These are phyloP conservation scores for Lachancea kluyveri DNA, from an alignment of 805 yeast genomes.

Conservation along the genomic window DNA sequence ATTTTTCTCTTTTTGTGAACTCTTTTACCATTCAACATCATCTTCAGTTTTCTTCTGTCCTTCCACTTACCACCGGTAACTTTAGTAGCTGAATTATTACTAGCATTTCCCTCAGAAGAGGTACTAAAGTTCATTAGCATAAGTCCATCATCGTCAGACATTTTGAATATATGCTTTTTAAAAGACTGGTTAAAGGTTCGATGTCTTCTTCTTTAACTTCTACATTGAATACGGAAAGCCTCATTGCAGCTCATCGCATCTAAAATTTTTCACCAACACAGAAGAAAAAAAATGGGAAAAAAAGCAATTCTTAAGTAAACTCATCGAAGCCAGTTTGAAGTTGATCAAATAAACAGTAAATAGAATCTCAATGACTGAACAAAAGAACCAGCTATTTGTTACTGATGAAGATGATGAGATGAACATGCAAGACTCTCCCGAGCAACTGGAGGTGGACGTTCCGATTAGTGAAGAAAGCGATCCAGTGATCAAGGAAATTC, in stretches of 20 bases:
- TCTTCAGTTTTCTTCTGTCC: constrained; percentile 61
- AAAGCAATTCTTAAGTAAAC: constrained; percentile 1
- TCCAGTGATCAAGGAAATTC: constrained; percentile 56
- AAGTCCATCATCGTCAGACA: constrained; percentile 30
- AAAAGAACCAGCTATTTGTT: constrained; percentile 28
- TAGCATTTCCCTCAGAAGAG: constrained; percentile 28
- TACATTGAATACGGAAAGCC: not conserved
- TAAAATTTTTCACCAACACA: constrained; percentile 12
- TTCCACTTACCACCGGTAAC: constrained; percentile 77
- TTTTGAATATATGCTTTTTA: constrained; percentile 2
- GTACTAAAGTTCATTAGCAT: constrained; percentile 68
- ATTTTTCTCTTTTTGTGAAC: constrained; percentile 12
- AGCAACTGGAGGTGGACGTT: constrained; percentile 13
- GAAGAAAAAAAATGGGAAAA: constrained; percentile 3
- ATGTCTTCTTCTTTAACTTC: not conserved
- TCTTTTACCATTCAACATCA: constrained; percentile 41
- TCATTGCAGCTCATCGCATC: constrained; percentile 19
- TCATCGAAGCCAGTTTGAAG: not conserved
- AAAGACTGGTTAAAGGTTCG: not conserved
- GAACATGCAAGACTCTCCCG: constrained; percentile 9
- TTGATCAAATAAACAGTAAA: not conserved
- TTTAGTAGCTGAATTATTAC: constrained; percentile 29
- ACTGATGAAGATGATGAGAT: constrained; percentile 33
- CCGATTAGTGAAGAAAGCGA: constrained; percentile 40
- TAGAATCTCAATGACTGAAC: constrained; percentile 2